Evolutionary conservation across 2,329 filamentous ascomycete species (phyloP).

Genomic region (Xylariaceae sp.): DNA sequence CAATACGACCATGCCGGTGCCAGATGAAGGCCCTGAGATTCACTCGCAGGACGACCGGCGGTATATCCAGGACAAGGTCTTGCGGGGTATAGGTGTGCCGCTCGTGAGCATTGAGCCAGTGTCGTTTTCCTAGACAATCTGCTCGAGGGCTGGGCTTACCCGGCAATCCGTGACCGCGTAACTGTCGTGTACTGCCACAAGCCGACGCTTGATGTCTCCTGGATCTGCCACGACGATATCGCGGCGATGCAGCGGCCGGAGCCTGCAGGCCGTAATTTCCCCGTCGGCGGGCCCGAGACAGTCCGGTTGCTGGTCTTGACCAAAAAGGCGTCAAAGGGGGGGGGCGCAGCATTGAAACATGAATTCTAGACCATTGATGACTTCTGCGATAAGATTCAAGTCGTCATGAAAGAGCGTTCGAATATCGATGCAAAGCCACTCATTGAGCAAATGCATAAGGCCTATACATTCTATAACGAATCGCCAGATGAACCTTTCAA

Average conservation of each 20-base stretch:
- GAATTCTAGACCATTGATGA: background rate
- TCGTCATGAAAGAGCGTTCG: background rate
- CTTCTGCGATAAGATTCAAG: background rate
- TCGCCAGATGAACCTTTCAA: background rate
- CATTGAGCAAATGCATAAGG: background rate
- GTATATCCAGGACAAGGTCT: background rate
- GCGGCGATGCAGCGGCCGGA: background rate
- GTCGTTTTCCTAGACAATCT: background rate
- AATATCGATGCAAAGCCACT: background rate
- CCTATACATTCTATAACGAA: background rate
- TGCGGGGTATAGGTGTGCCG: background rate
- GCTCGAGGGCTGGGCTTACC: background rate
- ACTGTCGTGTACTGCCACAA: background rate
- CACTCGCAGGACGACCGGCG: background rate
- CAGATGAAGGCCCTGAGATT: background rate
- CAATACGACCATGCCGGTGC: background rate
- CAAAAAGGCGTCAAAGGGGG: background rate
- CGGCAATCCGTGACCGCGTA: background rate
- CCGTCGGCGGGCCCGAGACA: background rate
- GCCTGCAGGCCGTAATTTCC: background rate
- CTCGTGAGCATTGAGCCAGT: background rate
- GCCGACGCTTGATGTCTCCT: background rate
- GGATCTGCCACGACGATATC: slow-evolving; percentile 1
- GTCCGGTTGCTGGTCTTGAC: background rate
- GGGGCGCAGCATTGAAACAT: background rate